Conservation (phyloP, 2,329 filamentous ascomycete species). For the Albophoma yamanashiensis region DNA sequence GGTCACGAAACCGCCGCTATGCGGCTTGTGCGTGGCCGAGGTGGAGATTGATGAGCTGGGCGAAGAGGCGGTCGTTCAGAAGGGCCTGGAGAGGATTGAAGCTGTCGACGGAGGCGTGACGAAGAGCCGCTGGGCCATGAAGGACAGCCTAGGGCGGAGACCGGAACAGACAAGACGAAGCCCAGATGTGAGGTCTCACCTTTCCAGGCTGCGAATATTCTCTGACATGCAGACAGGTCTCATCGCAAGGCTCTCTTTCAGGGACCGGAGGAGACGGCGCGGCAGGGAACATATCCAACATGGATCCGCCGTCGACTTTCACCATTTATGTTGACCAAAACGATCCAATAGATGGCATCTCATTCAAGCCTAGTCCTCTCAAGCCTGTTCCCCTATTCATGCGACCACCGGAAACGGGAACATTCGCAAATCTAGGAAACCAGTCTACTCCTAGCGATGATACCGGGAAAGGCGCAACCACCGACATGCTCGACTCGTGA, state of each 20-base stretch:
- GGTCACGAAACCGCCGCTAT: constrained; percentile 36
- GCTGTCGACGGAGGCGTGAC: constrained; percentile 35
- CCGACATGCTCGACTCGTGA: not conserved
- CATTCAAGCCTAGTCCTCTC: constrained; percentile 35
- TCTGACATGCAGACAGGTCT: not conserved
- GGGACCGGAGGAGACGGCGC: not conserved
- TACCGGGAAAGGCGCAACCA: not conserved
- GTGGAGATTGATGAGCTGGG: constrained; percentile 23
- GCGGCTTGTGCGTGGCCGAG: constrained; percentile 32
- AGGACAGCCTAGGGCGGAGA: constrained; percentile 20
- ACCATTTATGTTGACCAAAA: constrained; percentile 38
- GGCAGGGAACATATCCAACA: constrained; percentile 5
- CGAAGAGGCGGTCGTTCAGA: constrained; percentile 23
- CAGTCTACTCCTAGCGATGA: not conserved
- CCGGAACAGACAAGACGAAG: not conserved
- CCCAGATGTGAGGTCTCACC: not conserved
- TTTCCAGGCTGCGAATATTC: not conserved
- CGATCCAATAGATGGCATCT: constrained; percentile 34
- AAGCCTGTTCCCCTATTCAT: constrained; percentile 43
- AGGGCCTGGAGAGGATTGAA: constrained; percentile 32
- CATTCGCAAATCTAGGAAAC: not conserved
- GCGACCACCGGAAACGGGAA: constrained; percentile 11
- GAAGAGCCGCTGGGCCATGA: constrained; percentile 23
- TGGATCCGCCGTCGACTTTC: constrained; percentile 8
- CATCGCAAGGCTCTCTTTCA: not conserved